Conservation (phyloP, 192 early-diverging fungal species). For the Diversispora eburnea region DNA sequence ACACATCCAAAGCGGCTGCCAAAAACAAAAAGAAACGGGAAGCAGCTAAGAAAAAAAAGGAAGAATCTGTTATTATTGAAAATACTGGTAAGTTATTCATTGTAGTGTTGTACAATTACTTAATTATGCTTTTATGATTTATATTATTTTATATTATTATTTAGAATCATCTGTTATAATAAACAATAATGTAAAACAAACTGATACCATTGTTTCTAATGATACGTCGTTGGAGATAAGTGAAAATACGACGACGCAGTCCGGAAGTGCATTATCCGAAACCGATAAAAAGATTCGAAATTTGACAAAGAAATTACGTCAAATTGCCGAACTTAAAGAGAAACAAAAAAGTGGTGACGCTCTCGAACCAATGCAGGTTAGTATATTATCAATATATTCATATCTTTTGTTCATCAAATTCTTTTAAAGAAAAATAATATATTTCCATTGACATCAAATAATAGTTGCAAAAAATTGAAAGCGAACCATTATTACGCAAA, state of each 20-base stretch:
- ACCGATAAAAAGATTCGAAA: constrained; percentile 83
- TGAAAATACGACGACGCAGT: constrained; percentile 29
- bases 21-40: constrained; percentile 76
- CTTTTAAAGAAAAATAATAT: not conserved
- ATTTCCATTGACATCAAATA: not conserved
- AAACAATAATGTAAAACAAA: too few relatives aligned
- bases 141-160: too few relatives aligned
- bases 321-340: constrained; percentile 83
- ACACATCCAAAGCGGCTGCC: constrained; percentile 47
- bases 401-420: not conserved
- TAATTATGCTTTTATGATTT: too few relatives aligned
- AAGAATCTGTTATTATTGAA: constrained; percentile 26
- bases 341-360: constrained; percentile 71
- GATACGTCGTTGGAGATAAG: constrained; percentile 20
- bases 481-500: constrained; percentile 56
- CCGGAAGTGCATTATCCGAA: constrained; percentile 51
- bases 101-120: too few relatives aligned
- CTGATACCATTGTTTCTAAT: constrained; percentile 1
- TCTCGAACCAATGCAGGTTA: constrained; percentile 78
- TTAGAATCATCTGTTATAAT: too few relatives aligned
- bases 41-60: constrained; percentile 55
- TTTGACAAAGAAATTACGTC: constrained; percentile 88
- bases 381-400: not conserved
- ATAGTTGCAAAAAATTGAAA: constrained; percentile 59
- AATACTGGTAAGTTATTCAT: too few relatives aligned